Evolutionary conservation across 805 yeast genomes (phyloP).

Genomic region (Saturnispora besseyi): DNA sequence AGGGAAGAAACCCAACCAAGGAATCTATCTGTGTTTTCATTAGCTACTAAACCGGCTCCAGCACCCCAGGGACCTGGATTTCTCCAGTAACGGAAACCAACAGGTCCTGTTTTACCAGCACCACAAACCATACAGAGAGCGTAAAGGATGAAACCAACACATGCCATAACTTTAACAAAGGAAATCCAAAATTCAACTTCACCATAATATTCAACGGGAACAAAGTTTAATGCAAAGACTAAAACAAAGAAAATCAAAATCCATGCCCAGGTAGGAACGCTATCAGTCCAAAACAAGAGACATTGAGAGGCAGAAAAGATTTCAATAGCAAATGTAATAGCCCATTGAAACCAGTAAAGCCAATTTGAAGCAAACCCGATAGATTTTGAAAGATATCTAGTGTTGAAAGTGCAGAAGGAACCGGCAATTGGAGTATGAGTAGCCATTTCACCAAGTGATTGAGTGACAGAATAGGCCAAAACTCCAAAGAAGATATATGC

Average conservation of each 20-base stretch:
- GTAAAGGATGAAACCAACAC: constrained; percentile 57
- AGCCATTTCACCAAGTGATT: constrained; percentile 72
- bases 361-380: constrained; percentile 64
- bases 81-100: constrained; percentile 75
- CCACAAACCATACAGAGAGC: constrained; percentile 66
- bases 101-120: constrained; percentile 56
- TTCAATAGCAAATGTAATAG: constrained; percentile 65
- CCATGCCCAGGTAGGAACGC: constrained; percentile 67
- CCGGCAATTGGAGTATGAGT: constrained; percentile 61
- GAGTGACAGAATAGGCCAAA: constrained; percentile 55
- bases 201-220: constrained; percentile 64
- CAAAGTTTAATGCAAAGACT: constrained; percentile 43
- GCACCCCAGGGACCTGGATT: constrained; percentile 60
- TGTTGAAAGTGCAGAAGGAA: constrained; percentile 60
- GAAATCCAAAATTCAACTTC: constrained; percentile 72
- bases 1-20: constrained; percentile 62
- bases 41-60: constrained; percentile 44
- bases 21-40: constrained; percentile 44
- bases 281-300: constrained; percentile 54
- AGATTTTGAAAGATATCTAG: constrained; percentile 63
- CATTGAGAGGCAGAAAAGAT: constrained; percentile 61
- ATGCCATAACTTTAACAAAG: constrained; percentile 52
- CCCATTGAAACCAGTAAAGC: constrained; percentile 71
- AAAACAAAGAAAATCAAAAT: constrained; percentile 55
- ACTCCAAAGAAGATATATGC: constrained; percentile 58